Evolutionary conservation across 345 rosid species (phyloP).

Genomic region (Abelmoschus esculentus): DNA sequence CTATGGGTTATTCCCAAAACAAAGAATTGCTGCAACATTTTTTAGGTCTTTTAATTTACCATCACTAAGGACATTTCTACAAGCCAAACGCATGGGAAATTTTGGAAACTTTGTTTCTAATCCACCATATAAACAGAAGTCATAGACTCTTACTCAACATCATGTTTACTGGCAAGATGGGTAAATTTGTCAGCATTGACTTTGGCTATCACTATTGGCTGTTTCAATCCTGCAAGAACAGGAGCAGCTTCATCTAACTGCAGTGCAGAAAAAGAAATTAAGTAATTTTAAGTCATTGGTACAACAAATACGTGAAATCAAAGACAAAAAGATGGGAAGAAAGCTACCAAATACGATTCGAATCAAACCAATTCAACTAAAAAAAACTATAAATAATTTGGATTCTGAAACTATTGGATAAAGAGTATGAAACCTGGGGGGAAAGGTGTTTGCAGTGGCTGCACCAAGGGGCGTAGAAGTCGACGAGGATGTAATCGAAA

Average conservation of each 20-base stretch:
- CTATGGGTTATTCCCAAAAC: not conserved
- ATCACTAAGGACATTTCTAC: not conserved
- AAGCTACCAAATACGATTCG: not conserved
- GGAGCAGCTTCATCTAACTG: conserved; percentile 92
- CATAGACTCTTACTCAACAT: conserved; percentile 55
- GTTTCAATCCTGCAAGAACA: conserved; percentile 55
- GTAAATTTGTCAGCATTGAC: conserved; percentile 72
- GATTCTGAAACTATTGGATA: not conserved
- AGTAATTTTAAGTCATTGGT: not conserved
- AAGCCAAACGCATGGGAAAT: not conserved
- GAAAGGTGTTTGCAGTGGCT: conserved; percentile 93
- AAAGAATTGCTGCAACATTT: not conserved
- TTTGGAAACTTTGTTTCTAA: not conserved
- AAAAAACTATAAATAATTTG: not conserved
- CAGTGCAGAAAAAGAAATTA: conserved; percentile 12
- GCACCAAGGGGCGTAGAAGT: conserved; percentile 98
- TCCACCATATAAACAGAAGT: not conserved
- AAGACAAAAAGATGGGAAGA: not conserved
- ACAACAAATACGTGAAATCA: not conserved
- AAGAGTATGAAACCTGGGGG: conserved; percentile 46
- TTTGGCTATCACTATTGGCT: conserved; percentile 81
- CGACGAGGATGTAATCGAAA: conserved; percentile 68
- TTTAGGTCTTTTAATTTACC: not conserved
- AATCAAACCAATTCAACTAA: not conserved
- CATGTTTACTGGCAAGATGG: conserved; percentile 60